phyloP scores from a whole-genome alignment of 1,284 basidiomycete species.

The Tylopilus microsporus region DNA sequence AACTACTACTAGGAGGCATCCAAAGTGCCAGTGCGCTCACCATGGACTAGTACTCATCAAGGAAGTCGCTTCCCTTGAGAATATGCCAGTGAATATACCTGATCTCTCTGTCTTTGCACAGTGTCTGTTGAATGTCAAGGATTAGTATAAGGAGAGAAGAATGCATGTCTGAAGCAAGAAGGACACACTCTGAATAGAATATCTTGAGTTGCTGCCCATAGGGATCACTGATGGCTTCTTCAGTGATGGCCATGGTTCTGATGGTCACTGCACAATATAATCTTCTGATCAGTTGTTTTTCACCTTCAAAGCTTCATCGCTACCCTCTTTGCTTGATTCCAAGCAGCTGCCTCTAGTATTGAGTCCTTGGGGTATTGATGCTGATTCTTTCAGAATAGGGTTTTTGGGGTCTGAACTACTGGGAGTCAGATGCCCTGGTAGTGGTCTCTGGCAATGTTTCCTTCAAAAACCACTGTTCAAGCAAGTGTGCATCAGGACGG shows the following conservation, averaged over 20 bases:
- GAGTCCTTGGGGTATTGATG: no score
- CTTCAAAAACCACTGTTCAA: no score
- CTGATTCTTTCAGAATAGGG: no score
- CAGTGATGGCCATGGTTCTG: conserved; percentile 70
- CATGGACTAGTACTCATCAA: conserved; percentile 60
- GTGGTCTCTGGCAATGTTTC: no score
- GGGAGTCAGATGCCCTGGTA: no score
- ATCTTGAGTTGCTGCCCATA: conserved; percentile 76
- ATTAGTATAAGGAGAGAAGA: no score
- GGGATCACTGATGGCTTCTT: conserved; percentile 67
- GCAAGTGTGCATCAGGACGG: no score
- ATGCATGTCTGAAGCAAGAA: background rate
- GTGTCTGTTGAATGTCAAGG: conserved; percentile 49
- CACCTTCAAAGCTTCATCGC: no score
- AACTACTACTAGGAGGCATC: background rate
- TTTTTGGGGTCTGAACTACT: no score
- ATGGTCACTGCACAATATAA: conserved; percentile 43
- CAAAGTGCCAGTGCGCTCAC: conserved; percentile 40
- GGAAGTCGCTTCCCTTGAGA: conserved; percentile 76
- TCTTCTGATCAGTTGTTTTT: no score
- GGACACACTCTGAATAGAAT: conserved; percentile 74
- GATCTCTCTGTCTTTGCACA: conserved; percentile 85
- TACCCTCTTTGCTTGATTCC: no score
- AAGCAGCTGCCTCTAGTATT: no score
- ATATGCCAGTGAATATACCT: conserved; percentile 64